These are phyloP conservation scores for Trypanosomatidae sp. DNA, from an alignment of 208 protist species.

Conservation along the genomic window DNA sequence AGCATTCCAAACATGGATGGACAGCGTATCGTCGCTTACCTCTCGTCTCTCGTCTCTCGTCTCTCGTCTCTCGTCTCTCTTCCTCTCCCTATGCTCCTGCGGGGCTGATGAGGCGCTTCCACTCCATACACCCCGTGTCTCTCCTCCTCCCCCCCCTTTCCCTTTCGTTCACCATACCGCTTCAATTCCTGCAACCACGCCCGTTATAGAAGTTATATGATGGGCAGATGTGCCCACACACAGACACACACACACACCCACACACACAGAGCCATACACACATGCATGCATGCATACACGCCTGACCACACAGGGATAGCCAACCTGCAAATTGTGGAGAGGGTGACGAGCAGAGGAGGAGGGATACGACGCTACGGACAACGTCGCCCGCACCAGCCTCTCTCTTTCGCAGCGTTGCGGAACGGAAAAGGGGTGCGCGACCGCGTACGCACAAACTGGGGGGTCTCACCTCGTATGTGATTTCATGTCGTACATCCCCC, in stretches of 20 bases:
- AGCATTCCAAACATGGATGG: not conserved
- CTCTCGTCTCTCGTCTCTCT: not conserved
- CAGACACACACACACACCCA: not conserved
- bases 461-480: not conserved
- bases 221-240: too few species aligned
- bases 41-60: not conserved
- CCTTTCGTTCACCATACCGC: not conserved
- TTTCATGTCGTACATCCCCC: constrained; percentile 38
- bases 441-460: not conserved
- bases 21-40: not conserved
- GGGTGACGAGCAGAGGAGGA: not conserved
- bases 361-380: not conserved
- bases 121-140: not conserved
- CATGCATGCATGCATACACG: not conserved
- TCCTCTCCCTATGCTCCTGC: not conserved
- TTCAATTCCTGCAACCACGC: not conserved
- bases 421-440: not conserved
- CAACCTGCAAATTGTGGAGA: not conserved
- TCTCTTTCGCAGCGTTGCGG: not conserved
- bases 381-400: not conserved
- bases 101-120: not conserved
- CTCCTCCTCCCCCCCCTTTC: not conserved
- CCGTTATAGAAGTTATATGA: too few species aligned
- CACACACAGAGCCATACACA: constrained; percentile 3
- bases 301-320: not conserved